These are phyloP conservation scores for Aureobasidium mangrovei DNA, from an alignment of 2,329 filamentous ascomycete genomes.

Conservation along the genomic window DNA sequence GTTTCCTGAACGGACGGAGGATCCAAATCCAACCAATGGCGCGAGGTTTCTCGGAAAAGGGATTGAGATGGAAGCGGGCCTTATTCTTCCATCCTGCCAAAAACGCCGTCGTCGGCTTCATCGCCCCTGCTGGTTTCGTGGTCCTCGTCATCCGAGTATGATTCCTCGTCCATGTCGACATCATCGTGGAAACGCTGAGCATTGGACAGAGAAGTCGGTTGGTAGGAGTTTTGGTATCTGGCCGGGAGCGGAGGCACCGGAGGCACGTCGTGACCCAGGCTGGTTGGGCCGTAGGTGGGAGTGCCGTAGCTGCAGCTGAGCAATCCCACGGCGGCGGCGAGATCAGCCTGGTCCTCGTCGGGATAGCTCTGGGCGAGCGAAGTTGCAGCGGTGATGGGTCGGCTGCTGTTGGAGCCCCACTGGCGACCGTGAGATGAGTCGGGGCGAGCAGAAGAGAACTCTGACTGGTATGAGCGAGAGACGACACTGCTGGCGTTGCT, in stretches of 20 bases:
- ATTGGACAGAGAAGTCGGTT: slow-evolving; percentile 19
- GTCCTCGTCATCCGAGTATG: slow-evolving; percentile 44
- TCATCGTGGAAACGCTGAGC: slow-evolving; percentile 24
- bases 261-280: slow-evolving; percentile 63
- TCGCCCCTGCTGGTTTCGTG: slow-evolving; percentile 49
- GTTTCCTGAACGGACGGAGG: slow-evolving; percentile 3
- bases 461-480: slow-evolving; percentile 69
- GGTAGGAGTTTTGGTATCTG: slow-evolving; percentile 53
- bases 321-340: slow-evolving; percentile 83
- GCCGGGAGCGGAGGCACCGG: slow-evolving; percentile 81
- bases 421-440: slow-evolving; percentile 52
- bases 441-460: background rate
- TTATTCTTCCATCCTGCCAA: slow-evolving; percentile 91
- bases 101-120: slow-evolving; percentile 91
- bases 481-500: slow-evolving; percentile 39
- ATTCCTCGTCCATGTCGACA: slow-evolving; percentile 40
- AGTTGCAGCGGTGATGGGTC: slow-evolving; percentile 63
- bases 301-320: slow-evolving; percentile 88
- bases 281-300: slow-evolving; percentile 55
- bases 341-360: slow-evolving; percentile 74
- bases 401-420: slow-evolving; percentile 56
- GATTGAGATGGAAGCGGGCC: background rate
- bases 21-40: slow-evolving; percentile 2
- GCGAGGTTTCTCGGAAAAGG: background rate
- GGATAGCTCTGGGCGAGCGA: slow-evolving; percentile 57